phyloP scores from a whole-genome alignment of 2,329 filamentous ascomycete species.

The Hypoxylon sp. region DNA sequence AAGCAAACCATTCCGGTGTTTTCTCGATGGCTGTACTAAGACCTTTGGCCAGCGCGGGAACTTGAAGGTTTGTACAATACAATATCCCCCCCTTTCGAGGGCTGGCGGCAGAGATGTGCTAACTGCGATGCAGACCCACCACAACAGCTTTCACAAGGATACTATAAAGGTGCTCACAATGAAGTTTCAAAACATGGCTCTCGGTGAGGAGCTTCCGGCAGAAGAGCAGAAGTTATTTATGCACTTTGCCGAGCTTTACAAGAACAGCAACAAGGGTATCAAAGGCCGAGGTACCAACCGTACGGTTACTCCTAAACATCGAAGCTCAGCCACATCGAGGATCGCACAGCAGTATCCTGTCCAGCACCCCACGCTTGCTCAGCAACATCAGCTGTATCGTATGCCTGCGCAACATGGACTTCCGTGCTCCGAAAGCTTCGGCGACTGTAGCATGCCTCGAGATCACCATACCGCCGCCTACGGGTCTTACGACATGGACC shows the following conservation, averaged over 20 bases:
- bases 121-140: slow-evolving; percentile 65
- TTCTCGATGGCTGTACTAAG: slow-evolving; percentile 79
- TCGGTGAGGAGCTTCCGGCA: slow-evolving; percentile 75
- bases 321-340: slow-evolving; percentile 42
- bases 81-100: not conserved
- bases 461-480: slow-evolving; percentile 57
- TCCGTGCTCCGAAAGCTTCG: slow-evolving; percentile 26
- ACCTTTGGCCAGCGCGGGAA: slow-evolving; percentile 93
- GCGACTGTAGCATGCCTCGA: slow-evolving; percentile 42
- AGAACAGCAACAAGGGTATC: slow-evolving; percentile 98
- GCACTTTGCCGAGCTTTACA: slow-evolving; percentile 91
- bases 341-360: slow-evolving; percentile 47
- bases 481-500: slow-evolving; percentile 64
- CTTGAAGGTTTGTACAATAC: slow-evolving; percentile 74
- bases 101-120: not conserved
- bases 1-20: slow-evolving; percentile 64
- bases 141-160: slow-evolving; percentile 92
- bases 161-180: slow-evolving; percentile 78
- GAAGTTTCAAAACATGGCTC: slow-evolving; percentile 75
- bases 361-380: slow-evolving; percentile 24
- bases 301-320: slow-evolving; percentile 65
- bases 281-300: slow-evolving; percentile 93
- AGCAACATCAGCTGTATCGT: slow-evolving; percentile 39
- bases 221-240: slow-evolving; percentile 82
- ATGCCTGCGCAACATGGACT: slow-evolving; percentile 48